phyloP scores from a whole-genome alignment of 2,329 filamentous ascomycete species.

The Cercospora sp. region DNA sequence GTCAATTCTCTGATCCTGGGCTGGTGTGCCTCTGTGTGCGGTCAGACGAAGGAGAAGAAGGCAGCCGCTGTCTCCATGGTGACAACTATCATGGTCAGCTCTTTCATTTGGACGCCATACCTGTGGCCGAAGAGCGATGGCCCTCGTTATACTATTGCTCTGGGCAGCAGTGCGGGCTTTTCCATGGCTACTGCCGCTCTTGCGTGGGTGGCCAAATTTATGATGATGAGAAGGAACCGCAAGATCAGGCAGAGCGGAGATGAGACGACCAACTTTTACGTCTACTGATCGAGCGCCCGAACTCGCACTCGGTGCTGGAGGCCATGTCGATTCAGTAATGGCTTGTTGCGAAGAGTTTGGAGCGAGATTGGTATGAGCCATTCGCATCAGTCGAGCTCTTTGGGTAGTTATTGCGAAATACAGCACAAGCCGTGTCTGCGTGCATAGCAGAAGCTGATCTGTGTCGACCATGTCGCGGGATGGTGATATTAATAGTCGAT shows the following conservation, averaged over 20 bases:
- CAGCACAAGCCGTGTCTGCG: background rate
- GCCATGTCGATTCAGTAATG: background rate
- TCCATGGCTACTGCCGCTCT: slow-evolving; percentile 5
- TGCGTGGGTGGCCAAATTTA: background rate
- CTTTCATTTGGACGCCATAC: slow-evolving; percentile 9
- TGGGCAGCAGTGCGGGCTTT: slow-evolving; percentile 8
- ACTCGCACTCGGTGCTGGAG: background rate
- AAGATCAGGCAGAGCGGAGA: background rate
- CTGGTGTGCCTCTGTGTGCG: slow-evolving; percentile 1
- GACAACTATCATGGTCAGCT: background rate
- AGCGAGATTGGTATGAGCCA: background rate
- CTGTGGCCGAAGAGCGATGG: slow-evolving; percentile 6
- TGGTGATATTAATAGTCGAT: background rate
- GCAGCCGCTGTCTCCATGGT: background rate
- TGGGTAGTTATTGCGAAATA: background rate
- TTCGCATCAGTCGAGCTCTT: background rate
- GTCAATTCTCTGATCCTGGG: background rate
- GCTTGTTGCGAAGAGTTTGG: background rate
- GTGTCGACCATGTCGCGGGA: background rate
- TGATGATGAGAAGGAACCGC: slow-evolving; percentile 7
- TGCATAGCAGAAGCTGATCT: background rate
- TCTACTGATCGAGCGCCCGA: background rate
- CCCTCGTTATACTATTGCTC: background rate
- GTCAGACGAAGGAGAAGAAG: slow-evolving; percentile 4
- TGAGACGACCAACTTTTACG: slow-evolving; percentile 2